Base-by-base conservation (phyloP, 2,329 filamentous ascomycete genomes). In the Cladosporium oxysporum region DNA sequence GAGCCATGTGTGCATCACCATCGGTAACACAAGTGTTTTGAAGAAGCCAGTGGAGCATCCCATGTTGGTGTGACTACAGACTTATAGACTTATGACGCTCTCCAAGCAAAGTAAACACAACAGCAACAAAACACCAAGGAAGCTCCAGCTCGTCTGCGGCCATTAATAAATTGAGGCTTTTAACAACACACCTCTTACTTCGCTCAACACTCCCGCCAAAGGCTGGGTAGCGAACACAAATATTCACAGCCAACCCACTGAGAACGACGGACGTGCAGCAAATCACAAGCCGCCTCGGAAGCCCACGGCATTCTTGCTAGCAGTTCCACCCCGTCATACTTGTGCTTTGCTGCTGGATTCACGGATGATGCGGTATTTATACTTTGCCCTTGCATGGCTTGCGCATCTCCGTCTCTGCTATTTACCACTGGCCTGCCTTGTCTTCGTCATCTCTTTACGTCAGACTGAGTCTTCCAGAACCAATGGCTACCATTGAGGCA, bases 401-500 rank as follows among this genome's bases (percentile, higher is more conserved):
- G 14, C 16, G 57, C 57, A 47, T 23, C n/a, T 47, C 52, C 28
- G n/a, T 21, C 29, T 21, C 29, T n/a, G 26, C 8, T 55, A 5
- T 55, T 29, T 33, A 55, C 41, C 41, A 21, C 52, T 29, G 29
- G 29, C 18, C 41, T 47, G 47, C 8, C 23, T 31, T 31, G 33
- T 53, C 49, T 63, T 63, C 37, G 61, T 63, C 61, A 63, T 26
- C 33, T 16, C 35, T 37, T 31, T 55, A 63, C 61, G 61, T 63
- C 61, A 63, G 61, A 28, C 23, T 55, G 49, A 44, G 57, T 18
- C 16, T 31, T 44, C 41, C n/a, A 33, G 33, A 21, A n/a, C 52
- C 52, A 55, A 55, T 55, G 52, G 52, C 52, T n/a, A 23, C 16
- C 26, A 55, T 21, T 21, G 41, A 47, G n/a, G 41, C 41, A n/a